Conservation (phyloP, 2,329 filamentous ascomycete species). For the Beauveria scarabaeidicola region DNA sequence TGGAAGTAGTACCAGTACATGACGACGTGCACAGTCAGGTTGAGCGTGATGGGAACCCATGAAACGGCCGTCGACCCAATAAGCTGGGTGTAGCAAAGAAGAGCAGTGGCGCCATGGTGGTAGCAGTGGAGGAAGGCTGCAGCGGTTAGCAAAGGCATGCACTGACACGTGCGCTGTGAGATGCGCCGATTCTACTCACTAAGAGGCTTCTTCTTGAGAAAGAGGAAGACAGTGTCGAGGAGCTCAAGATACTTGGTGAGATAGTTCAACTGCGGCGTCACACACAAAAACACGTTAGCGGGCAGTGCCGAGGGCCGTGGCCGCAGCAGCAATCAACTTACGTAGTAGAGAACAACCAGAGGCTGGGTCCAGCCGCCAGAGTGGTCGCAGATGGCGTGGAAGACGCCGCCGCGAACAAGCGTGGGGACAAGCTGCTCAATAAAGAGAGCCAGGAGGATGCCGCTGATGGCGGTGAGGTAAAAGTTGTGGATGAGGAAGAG, state of each 20-base stretch:
- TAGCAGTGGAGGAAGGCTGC: slow-evolving; percentile 94
- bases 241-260: slow-evolving; percentile 96
- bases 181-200: slow-evolving; percentile 33
- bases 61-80: slow-evolving; percentile 88
- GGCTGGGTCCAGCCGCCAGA: slow-evolving; percentile 90
- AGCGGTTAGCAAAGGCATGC: neutral
- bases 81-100: slow-evolving; percentile 96
- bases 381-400: slow-evolving; percentile 74
- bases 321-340: slow-evolving; percentile 38
- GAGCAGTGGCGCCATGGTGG: slow-evolving; percentile 92
- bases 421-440: slow-evolving; percentile 85
- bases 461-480: slow-evolving; percentile 80
- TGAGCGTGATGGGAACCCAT: slow-evolving; percentile 89
- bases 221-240: slow-evolving; percentile 90
- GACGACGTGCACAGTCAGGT: slow-evolving; percentile 89
- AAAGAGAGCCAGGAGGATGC: slow-evolving; percentile 71
- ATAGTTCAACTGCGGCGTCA: slow-evolving; percentile 70
- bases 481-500: slow-evolving; percentile 97
- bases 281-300: neutral
- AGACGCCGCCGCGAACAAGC: slow-evolving; percentile 70
- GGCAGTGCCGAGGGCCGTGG: neutral
- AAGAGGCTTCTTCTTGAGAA: slow-evolving; percentile 98
- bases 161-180: neutral
- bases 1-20: slow-evolving; percentile 99
- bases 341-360: slow-evolving; percentile 92